Conservation (phyloP, 495 filamentous ascomycete genomes). For the Penicillium parvum region DNA sequence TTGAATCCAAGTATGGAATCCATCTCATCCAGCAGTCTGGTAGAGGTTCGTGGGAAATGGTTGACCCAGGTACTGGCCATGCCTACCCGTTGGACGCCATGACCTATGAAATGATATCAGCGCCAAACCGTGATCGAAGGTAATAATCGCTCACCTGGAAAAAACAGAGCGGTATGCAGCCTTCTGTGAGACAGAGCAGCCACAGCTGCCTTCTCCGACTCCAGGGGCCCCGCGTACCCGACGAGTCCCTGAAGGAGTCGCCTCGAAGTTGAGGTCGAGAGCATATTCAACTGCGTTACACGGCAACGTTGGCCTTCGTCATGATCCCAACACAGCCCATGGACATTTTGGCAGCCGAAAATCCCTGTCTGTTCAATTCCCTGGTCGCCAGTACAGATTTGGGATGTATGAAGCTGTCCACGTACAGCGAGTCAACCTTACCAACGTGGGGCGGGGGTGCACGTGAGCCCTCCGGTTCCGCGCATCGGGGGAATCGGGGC, state of each 20-base stretch:
- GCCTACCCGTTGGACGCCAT: constrained; percentile 90
- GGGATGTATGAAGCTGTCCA: constrained; percentile 2
- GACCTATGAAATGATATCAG: constrained; percentile 51
- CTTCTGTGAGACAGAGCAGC: constrained; percentile 14
- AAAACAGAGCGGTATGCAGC: constrained; percentile 75
- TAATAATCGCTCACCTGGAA: constrained; percentile 57
- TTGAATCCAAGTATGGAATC: constrained; percentile 65
- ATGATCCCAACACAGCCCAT: constrained; percentile 11
- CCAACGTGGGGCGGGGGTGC: constrained; percentile 19
- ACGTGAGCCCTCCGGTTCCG: constrained; percentile 17
- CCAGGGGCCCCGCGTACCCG: background rate
- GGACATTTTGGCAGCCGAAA: constrained; percentile 20
- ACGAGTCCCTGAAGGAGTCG: background rate
- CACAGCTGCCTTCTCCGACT: background rate
- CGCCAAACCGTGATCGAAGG: background rate
- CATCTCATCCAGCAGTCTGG: constrained; percentile 73
- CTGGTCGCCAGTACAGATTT: background rate
- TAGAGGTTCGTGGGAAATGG: constrained; percentile 71
- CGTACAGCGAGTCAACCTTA: constrained; percentile 2
- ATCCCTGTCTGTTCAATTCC: background rate
- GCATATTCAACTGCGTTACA: constrained; percentile 16
- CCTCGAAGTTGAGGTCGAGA: constrained; percentile 4
- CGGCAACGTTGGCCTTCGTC: constrained; percentile 14
- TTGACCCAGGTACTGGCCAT: constrained; percentile 84
- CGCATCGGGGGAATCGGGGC: constrained; percentile 13